Evolutionary conservation across 2,329 filamentous ascomycete genomes (phyloP), one percentile per base, ranked within the genome.

Genomic region (Aaosphaeria pasadenensis): DNA sequence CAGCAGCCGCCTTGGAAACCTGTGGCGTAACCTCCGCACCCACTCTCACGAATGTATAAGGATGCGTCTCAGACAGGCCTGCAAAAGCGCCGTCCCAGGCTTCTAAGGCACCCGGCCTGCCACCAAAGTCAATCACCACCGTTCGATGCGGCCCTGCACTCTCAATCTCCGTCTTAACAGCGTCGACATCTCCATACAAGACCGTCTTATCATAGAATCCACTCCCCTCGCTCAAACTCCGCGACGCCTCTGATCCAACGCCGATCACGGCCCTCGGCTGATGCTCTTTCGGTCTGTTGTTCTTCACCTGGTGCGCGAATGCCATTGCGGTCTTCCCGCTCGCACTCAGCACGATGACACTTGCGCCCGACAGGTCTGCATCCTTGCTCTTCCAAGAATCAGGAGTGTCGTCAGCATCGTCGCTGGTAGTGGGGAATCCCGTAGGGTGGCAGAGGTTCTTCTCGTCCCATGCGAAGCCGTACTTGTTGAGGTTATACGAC

Each of bases 91-190:
- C n/a, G 4, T 43, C 47, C 54, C 56, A 63, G 1, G 46, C 17
- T 7, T 47, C 31, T 3, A 29, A 41, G 28, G 47, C 48, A n/a
- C 55, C 55, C 5, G 36, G 39, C 5, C 61, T 47, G 7, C 53
- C 54, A 17, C 59, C 61, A 30, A 63, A 64, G 44, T 64, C 58
- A 30, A 63, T 24, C 13, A 61, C 39, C 2, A 59, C 43, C 3
- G 57, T 44, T 9, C 58, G 51, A 3, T 42, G 30, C 2, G 52
- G 11, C 5, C 28, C 13, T 1, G 33, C 41, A 4, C 47, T 28
- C 11, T 40, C 46, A 9, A 58, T 38, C 1, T 47, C 6, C 5
- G 43, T 29, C 9, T 38, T 42, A 1, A 46, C 52, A 6, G 28
- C 45, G n/a, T 48, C 33, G 5, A 33, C 46, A 4, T 58, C 54